Evolutionary conservation across 2,329 filamentous ascomycete species (phyloP), one percentile per base, ranked within the genome.

Genomic region (Aureobasidium melanogenum): DNA sequence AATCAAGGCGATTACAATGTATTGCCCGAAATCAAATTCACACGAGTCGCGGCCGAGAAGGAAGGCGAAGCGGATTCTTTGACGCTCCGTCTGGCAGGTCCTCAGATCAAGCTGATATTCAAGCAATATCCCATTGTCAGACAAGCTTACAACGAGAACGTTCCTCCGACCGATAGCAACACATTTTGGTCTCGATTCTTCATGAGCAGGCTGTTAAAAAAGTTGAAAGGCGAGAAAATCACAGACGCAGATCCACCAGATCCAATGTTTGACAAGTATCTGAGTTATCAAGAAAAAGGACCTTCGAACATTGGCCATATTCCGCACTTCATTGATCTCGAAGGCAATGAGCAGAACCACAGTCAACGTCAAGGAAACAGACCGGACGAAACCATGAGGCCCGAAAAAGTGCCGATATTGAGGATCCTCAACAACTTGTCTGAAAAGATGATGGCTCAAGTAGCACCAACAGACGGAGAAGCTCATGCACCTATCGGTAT

Each of bases 171-270:
- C 1, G 68, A 68, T 5, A 75, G 95, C 41, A 85, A 82, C 28
- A 89, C 96, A 69, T 99, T 99, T 71, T 99, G 93, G 92, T 88
- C 88, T 6, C 84, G 90, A 15, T 99, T 99, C 75, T 97, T 99
- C 72, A 84, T 92, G 64, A 96, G 91, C 73, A 84, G 89, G 61
- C 78, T 99, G 9, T 91, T 91, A 66, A 97, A 96, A 75, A 93
- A 91, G 70, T 78, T 99, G 61, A 89, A 92, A 62, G 94, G 95
- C 39, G 91, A 97, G 74, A 88, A 90, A 57, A 85, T 96, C 47
- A 84, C 84, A 0, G 90, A 93, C 9, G 82, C 82, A 4, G 93
- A 97, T 72, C 79, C 85, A 17, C 83, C 84, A 9, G 91, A 97
- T 73, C 80, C 84, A 19, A 79, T 94, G 9, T 87, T 97, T 64